Base-by-base conservation (phyloP, 1,284 basidiomycete species). In the Ganoderma multipileum region DNA sequence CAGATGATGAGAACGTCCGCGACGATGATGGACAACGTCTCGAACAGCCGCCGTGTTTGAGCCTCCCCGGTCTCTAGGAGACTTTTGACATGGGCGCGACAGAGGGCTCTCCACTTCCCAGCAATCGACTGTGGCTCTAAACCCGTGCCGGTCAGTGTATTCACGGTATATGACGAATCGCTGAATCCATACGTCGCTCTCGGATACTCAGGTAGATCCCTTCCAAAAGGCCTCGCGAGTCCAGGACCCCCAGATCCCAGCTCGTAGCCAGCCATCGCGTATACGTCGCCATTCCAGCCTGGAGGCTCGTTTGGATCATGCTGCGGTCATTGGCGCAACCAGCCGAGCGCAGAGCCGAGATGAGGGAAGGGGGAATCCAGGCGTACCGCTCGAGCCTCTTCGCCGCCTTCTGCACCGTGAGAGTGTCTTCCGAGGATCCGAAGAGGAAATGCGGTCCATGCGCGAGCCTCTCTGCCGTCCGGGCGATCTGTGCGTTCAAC, bases 91-190 rank as follows among this genome's bases (percentile, higher is more conserved):
- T 87, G 82, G 52, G 78, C 79, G 68, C 86, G 82, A 57, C 85
- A 85, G 65, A 89, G 70, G 38, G 85, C 81, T 61, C 87, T 82
- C 87, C 88, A 89, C 60, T 83, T 81, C 57, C 86, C 86, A 14
- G 85, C 82, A 23, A 88, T 80, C 0, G 84, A 78, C 75, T 86
- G 86, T 36, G 83, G 80, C 73, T 86, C 87, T 89, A 62, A 28
- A 23, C 38, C 28, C 23, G 44, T 18, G n/a, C 23, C 7, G 2
- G 20, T 28, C 47, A 50, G 47, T 26, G 47, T 20, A 26, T 50
- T 2, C 23, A 12, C 47, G 23, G 4, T 3, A 26, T 26, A 50
- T 26, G 20, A 26, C 23, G 23, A 30, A 2, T 52, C 39, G 70
- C 75, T 20, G 11, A 76, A 80, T 75, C 54, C 68, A 47, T 55